Percentiles rank a stretch among this genome's conserved stretches.
phyloP scores from a whole-genome alignment of 257 asterid species.

The Lycium ferocissimum region DNA sequence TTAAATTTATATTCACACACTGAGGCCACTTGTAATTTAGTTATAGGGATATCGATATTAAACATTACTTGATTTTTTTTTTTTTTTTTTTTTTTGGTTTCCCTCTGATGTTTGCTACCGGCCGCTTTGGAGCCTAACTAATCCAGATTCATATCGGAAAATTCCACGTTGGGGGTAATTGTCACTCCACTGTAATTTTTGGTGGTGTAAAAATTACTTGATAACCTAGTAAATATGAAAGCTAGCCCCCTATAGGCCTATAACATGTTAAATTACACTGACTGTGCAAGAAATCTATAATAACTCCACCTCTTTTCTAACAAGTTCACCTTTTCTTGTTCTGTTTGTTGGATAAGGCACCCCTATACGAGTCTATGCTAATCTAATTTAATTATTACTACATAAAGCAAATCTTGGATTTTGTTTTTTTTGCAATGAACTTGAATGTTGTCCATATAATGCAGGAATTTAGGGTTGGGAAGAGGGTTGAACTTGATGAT shows the following conservation, averaged over 20 bases:
- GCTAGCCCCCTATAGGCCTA: neutral
- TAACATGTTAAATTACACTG: neutral
- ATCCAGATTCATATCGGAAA: neutral
- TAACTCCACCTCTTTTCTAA: neutral
- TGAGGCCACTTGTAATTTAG: no score
- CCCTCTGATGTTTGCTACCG: no score
- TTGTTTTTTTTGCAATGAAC: neutral
- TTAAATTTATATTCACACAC: no score
- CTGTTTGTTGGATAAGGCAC: neutral
- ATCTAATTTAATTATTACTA: no score
- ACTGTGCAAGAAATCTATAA: neutral
- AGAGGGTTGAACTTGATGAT: constrained; percentile 42
- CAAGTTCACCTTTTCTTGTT: neutral
- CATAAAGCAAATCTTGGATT: no score
- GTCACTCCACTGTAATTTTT: no score
- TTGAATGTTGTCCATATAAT: neutral
- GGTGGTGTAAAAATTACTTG: neutral
- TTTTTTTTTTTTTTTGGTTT: no score
- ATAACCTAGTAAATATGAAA: neutral
- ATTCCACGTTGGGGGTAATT: neutral
- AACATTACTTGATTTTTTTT: no score
- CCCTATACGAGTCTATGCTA: no score
- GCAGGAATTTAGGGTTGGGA: constrained; percentile 55
- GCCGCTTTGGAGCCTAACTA: no score
- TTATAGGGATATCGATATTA: no score